Percentiles rank a stretch among this genome's conserved stretches.
Conservation (phyloP, 2,329 filamentous ascomycete species). For the Pyrenophora tritici-repentis region DNA sequence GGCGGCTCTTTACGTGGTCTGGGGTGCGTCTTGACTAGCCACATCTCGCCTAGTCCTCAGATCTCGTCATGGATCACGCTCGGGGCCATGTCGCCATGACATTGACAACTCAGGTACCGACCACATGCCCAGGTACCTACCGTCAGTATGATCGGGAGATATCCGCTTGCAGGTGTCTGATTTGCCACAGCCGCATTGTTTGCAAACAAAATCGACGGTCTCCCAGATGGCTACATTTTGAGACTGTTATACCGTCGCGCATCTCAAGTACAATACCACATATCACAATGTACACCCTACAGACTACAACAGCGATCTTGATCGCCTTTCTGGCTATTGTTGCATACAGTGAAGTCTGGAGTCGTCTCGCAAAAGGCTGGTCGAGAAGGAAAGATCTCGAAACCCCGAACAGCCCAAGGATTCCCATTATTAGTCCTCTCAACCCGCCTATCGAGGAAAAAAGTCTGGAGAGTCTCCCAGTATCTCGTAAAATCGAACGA, state of each 20-base stretch:
- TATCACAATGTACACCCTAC: slow-evolving; percentile 24
- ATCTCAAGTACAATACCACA: neutral
- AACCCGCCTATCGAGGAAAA: neutral
- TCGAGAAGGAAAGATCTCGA: slow-evolving; percentile 25
- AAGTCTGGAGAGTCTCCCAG: neutral
- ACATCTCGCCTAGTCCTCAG: slow-evolving; percentile 3
- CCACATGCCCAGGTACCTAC: neutral
- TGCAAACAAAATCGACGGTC: neutral
- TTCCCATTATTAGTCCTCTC: neutral
- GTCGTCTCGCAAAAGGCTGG: slow-evolving; percentile 19
- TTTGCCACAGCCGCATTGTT: neutral
- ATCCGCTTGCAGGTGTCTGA: neutral
- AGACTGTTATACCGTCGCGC: neutral
- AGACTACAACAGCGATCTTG: slow-evolving; percentile 27
- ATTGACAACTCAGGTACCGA: slow-evolving; percentile 7
- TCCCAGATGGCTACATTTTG: neutral
- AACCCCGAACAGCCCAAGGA: slow-evolving; percentile 14
- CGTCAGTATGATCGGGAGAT: slow-evolving; percentile 8
- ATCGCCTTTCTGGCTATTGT: slow-evolving; percentile 26
- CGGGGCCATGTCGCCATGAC: neutral
- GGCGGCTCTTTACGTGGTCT: neutral
- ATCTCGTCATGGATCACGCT: slow-evolving; percentile 3
- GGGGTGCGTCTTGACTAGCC: slow-evolving; percentile 9
- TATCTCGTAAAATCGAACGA: neutral
- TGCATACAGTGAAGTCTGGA: slow-evolving; percentile 23